phyloP scores from a whole-genome alignment of 2,329 filamentous ascomycete genomes.

The Trichoderma simmonsii region DNA sequence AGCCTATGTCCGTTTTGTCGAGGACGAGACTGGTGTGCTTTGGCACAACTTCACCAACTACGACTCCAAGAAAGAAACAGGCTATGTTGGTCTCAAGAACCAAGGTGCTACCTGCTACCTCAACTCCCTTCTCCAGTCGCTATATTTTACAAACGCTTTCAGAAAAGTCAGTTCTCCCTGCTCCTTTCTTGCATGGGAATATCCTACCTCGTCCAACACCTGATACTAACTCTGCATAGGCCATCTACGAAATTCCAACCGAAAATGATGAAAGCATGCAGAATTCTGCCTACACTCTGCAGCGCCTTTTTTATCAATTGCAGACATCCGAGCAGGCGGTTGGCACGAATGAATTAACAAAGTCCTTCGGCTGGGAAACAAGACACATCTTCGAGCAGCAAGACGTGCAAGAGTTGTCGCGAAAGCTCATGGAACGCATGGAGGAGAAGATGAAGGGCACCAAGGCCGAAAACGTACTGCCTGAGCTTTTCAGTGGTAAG shows the following conservation, averaged over 20 bases:
- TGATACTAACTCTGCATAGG: constrained; percentile 47
- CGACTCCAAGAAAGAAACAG: constrained; percentile 98
- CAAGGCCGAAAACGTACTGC: constrained; percentile 80
- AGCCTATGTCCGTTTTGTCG: constrained; percentile 75
- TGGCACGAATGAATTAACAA: constrained; percentile 86
- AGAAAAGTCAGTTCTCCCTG: constrained; percentile 62
- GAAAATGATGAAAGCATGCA: constrained; percentile 74
- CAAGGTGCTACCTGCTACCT: constrained; percentile 91
- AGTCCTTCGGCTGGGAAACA: constrained; percentile 97
- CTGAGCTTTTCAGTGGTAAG: constrained; percentile 92
- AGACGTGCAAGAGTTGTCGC: constrained; percentile 93
- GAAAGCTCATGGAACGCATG: constrained; percentile 95
- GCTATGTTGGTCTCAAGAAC: constrained; percentile 94
- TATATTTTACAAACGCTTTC: constrained; percentile 89
- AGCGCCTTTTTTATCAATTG: constrained; percentile 90
- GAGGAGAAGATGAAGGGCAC: constrained; percentile 99
- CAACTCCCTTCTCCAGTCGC: constrained; percentile 78
- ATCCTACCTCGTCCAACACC: background rate
- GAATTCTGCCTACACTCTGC: constrained; percentile 91
- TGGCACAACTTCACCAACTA: constrained; percentile 95
- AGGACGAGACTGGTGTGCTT: constrained; percentile 82
- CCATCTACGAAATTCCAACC: constrained; percentile 95
- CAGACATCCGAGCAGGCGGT: constrained; percentile 84
- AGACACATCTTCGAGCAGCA: constrained; percentile 98
- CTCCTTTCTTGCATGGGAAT: background rate